Conservation (phyloP, 495 filamentous ascomycete genomes). For the Aspergillus baeticus region DNA sequence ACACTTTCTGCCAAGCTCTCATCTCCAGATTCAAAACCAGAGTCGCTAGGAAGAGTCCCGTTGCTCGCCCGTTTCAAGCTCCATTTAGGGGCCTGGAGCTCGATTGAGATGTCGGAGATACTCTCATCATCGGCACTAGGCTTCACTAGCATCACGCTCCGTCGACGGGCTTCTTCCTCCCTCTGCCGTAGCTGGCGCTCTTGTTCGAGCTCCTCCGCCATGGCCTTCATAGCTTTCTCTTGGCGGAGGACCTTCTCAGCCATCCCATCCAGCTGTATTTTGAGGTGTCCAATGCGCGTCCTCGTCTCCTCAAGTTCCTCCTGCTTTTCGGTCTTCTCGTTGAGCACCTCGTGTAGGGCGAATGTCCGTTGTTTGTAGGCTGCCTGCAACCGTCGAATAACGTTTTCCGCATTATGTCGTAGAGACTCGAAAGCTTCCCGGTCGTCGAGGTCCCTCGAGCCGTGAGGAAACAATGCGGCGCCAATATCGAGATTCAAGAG, state of each 20-base stretch:
- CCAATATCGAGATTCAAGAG: conserved; percentile 64
- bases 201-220: conserved; percentile 61
- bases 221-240: conserved; percentile 59
- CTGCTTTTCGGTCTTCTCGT: conserved; percentile 61
- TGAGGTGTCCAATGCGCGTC: conserved; percentile 62
- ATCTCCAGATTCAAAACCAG: conserved; percentile 53
- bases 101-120: conserved; percentile 52
- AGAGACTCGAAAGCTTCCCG: conserved; percentile 70
- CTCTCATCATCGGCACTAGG: conserved; percentile 31
- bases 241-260: conserved; percentile 64
- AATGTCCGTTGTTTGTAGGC: conserved; percentile 66
- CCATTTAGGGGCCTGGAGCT: conserved; percentile 48
- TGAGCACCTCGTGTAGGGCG: conserved; percentile 56
- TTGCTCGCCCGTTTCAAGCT: conserved; percentile 52
- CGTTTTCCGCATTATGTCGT: conserved; percentile 62
- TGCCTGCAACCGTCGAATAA: conserved; percentile 63
- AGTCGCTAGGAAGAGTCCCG: conserved; percentile 50
- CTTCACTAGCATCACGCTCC: conserved; percentile 34
- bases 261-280: conserved; percentile 75
- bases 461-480: conserved; percentile 60
- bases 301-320: conserved; percentile 79
- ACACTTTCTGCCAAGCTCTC: conserved; percentile 61
- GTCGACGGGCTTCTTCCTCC: conserved; percentile 51
- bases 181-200: conserved; percentile 56
- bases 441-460: conserved; percentile 52